A percentile compares a stretch with the other conserved stretches of the same genome.
These are phyloP conservation scores for Candida sakaeoensis DNA, from an alignment of 805 yeast genomes.

Conservation along the genomic window DNA sequence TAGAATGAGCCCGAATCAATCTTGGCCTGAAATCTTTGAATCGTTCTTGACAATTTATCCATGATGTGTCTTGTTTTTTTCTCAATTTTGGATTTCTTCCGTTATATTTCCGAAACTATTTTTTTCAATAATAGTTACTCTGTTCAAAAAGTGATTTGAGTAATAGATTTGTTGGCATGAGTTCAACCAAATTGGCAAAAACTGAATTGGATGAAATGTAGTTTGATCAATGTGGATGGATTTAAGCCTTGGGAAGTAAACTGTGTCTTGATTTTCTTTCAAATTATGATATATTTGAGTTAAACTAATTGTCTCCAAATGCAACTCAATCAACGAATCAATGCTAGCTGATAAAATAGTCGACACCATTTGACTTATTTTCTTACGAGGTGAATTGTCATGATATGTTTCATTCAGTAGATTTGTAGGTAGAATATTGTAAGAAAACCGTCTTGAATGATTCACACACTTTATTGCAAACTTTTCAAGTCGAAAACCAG, in stretches of 20 bases:
- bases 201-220: slow-evolving; percentile 1
- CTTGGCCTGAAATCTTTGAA: slow-evolving; percentile 63
- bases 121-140: neutral
- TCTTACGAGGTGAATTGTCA: neutral
- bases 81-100: slow-evolving; percentile 3
- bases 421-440: neutral
- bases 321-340: neutral
- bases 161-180: neutral
- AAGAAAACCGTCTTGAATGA: neutral
- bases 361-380: neutral
- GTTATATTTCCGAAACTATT: neutral
- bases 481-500: neutral
- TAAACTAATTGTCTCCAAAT: slow-evolving; percentile 1
- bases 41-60: slow-evolving; percentile 52
- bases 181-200: slow-evolving; percentile 4
- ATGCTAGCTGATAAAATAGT: neutral
- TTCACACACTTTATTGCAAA: neutral
- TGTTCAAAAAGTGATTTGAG: neutral
- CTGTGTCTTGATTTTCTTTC: neutral
- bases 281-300: slow-evolving; percentile 1
- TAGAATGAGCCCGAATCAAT: slow-evolving; percentile 75
- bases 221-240: slow-evolving; percentile 21
- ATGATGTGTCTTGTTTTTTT: slow-evolving; percentile 11
- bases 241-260: slow-evolving; percentile 15
- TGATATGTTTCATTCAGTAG: neutral